These are phyloP conservation scores for Juglanconis oblonga DNA, from an alignment of 2,329 filamentous ascomycete species.

Conservation along the genomic window DNA sequence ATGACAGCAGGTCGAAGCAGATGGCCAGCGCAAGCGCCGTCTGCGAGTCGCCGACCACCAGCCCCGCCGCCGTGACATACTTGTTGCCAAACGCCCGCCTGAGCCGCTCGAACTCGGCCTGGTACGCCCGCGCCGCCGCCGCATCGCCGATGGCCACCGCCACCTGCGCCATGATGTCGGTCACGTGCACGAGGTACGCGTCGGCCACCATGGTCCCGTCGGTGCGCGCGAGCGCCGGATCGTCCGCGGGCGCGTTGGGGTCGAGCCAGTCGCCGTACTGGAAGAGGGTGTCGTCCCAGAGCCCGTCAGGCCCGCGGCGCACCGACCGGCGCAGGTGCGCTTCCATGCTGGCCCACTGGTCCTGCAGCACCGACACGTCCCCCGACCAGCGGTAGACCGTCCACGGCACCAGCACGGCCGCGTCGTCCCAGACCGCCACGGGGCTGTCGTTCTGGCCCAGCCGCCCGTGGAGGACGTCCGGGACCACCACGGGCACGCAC, in stretches of 20 bases:
- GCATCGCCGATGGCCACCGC: conserved; percentile 23
- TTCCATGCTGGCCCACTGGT: conserved; percentile 29
- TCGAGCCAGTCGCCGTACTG: conserved; percentile 42
- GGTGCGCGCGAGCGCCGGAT: conserved; percentile 31
- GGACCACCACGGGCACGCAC: conserved; percentile 30
- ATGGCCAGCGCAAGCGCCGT: conserved; percentile 27
- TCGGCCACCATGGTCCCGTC: conserved; percentile 34
- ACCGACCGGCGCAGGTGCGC: conserved; percentile 28
- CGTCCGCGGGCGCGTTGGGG: conserved; percentile 32
- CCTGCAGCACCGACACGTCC: conserved; percentile 26
- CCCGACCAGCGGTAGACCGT: conserved; percentile 28
- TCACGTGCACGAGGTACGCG: conserved; percentile 35
- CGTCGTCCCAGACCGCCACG: conserved; percentile 33
- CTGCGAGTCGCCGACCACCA: conserved; percentile 26
- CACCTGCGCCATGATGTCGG: conserved; percentile 26
- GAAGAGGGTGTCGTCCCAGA: conserved; percentile 31
- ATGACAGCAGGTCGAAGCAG: conserved; percentile 22
- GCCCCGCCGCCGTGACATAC: conserved; percentile 23
- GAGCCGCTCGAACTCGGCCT: conserved; percentile 20
- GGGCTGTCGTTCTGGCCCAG: conserved; percentile 19
- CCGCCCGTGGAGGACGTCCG: conserved; percentile 26
- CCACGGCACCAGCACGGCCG: conserved; percentile 29
- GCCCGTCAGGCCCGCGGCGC: conserved; percentile 25
- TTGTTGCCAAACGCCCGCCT: conserved; percentile 25
- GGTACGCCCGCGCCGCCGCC: conserved; percentile 22